Percentiles rank a stretch among this genome's conserved stretches.
These are phyloP conservation scores for Solanum lignicaule DNA, from an alignment of 257 asterid genomes.

Conservation along the genomic window DNA sequence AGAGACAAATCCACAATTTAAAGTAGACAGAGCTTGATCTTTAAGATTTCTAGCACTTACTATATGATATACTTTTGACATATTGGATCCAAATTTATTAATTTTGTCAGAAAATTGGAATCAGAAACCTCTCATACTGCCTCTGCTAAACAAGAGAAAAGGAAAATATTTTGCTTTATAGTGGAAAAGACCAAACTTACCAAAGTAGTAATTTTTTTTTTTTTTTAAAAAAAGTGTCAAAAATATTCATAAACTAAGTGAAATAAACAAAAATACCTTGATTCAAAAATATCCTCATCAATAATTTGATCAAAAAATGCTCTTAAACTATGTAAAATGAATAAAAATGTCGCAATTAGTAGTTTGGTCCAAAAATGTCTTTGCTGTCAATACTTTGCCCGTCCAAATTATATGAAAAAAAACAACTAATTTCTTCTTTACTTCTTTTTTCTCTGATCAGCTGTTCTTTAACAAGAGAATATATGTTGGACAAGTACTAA, in stretches of 20 bases:
- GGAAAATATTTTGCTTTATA: not conserved
- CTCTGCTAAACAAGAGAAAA: not conserved
- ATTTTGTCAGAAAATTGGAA: not conserved
- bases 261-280: no score
- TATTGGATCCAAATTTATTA: not conserved
- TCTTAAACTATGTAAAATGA: not conserved
- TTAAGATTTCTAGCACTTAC: not conserved
- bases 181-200: not conserved
- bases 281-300: not conserved
- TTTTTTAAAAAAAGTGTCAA: not conserved
- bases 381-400: not conserved
- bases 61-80: not conserved
- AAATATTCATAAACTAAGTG: no score
- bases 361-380: no score
- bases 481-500: not conserved
- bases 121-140: not conserved
- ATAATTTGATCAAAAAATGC: no score
- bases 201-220: not conserved
- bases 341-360: no score
- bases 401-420: not conserved
- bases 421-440: not conserved
- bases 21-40: not conserved
- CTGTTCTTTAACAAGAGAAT: not conserved
- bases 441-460: not conserved
- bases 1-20: not conserved